Base-by-base conservation (phyloP, 768 basidiomycete species). In the Leccinum uliginosum region DNA sequence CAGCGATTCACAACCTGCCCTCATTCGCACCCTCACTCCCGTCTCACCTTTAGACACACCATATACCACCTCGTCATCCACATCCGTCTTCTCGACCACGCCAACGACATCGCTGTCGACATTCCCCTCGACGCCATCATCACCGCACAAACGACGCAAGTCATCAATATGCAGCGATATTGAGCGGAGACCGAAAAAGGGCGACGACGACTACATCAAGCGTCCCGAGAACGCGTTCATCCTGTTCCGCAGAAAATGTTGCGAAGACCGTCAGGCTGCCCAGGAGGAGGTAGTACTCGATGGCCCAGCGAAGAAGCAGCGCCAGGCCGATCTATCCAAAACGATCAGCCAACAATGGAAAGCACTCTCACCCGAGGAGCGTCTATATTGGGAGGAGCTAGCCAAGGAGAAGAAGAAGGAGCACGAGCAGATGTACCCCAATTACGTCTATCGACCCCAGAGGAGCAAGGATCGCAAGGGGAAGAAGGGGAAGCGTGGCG, bases 191-290 rank as follows among this genome's bases (percentile, higher is more conserved):
- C 72, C 78, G 9, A 78, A 75, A 70, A 78, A 85, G 76, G 88
- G 89, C 63, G 88, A 90, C 71, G 86, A 87, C 50, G 87, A 88
- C 71, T 91, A 91, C 67, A 83, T 91, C 76, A 89, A 89, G 72
- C 83, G 89, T 44, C 89, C 88, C 2, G 86, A 89, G 74, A 90
- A 91, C 65, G 89, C 89, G 8, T 91, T 91, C 77, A 91, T 91
- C 69, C 80, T 91, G 54, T 91, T 91, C 80, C 83, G 89, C 54
- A 81, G 87, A 63, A 83, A 86, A 65, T 88, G 85, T 73, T 88
- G 85, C 72, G 84, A 87, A 71, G 85, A 87, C 51, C 82, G 84
- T 32, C 83, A 86, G 69, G 74, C 75, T 14, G 79, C 79, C 46
- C 76, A 74, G 53, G 82, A 81, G 50, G 82, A 82, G 51, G 79